Evolutionary conservation across 129 eudicot species (phyloP).

Genomic region (Flaveria brownii): DNA sequence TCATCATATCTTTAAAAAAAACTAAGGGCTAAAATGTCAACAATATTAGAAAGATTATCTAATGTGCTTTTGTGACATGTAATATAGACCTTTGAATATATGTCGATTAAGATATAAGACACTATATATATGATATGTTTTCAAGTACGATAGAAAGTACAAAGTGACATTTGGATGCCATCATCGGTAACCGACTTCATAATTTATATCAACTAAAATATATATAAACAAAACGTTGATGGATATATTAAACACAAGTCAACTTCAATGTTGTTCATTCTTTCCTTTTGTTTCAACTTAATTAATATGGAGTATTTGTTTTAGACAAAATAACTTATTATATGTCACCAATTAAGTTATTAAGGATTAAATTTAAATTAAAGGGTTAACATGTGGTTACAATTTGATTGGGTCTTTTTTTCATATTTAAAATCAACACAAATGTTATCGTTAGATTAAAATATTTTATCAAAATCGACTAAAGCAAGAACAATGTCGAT

Average conservation of each 20-base stretch:
- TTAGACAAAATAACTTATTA: background rate
- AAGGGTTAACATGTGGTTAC: too few relatives aligned
- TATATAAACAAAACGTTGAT: background rate
- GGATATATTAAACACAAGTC: background rate
- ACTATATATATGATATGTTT: background rate
- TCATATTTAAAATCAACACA: too few relatives aligned
- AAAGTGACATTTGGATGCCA: background rate
- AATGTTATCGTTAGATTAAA: too few relatives aligned
- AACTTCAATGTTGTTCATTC: background rate
- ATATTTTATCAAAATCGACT: too few relatives aligned
- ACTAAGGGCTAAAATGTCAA: too few relatives aligned
- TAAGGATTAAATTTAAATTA: too few relatives aligned
- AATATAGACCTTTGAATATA: background rate
- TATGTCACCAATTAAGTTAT: too few relatives aligned
- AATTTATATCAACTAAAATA: background rate
- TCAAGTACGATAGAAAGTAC: background rate
- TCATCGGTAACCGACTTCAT: background rate
- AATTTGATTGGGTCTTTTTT: too few relatives aligned
- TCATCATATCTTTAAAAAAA: too few relatives aligned
- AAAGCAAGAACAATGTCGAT: too few relatives aligned
- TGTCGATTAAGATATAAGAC: background rate
- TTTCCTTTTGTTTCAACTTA: too few relatives aligned
- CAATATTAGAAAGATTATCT: background rate
- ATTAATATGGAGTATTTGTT: too few relatives aligned
- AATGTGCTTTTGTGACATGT: background rate